phyloP scores from a whole-genome alignment of 176 grass and related monocot species.

The Pontederia paniculata region DNA sequence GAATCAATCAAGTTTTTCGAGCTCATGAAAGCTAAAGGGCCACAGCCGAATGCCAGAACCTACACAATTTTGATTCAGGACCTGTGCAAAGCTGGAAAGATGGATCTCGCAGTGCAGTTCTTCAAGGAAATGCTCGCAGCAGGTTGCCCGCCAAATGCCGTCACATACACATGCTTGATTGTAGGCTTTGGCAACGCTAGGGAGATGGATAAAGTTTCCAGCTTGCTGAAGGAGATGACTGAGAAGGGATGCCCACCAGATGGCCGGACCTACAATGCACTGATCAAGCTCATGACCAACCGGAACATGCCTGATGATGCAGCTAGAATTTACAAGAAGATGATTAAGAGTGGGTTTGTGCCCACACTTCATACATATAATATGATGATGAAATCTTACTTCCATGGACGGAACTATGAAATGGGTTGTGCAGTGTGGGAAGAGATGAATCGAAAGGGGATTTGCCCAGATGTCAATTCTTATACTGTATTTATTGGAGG shows the following conservation, averaged over 20 bases:
- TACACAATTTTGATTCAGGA: conserved; percentile 62
- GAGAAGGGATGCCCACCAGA: conserved; percentile 50
- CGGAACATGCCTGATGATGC: conserved; percentile 66
- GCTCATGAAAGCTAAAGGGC: conserved; percentile 86
- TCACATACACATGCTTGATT: conserved; percentile 73
- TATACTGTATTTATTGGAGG: conserved; percentile 77
- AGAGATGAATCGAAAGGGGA: conserved; percentile 56
- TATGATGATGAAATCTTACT: conserved; percentile 94
- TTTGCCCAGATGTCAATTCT: conserved; percentile 81
- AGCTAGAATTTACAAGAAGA: conserved; percentile 57
- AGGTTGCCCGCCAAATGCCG: conserved; percentile 35
- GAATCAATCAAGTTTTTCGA: conserved; percentile 85
- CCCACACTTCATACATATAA: conserved; percentile 83
- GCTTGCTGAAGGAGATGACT: conserved; percentile 50
- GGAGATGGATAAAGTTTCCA: conserved; percentile 63
- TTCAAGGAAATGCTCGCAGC: conserved; percentile 55
- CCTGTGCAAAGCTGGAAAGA: conserved; percentile 70
- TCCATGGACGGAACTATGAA: conserved; percentile 50
- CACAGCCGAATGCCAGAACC: conserved; percentile 58
- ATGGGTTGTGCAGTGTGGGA: conserved; percentile 76
- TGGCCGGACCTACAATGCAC: conserved; percentile 54
- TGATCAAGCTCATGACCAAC: conserved; percentile 82
- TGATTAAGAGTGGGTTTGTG: conserved; percentile 73
- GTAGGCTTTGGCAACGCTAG: conserved; percentile 70
- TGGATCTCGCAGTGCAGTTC: conserved; percentile 56